These are phyloP conservation scores for Emergomyces orientalis DNA, from an alignment of 2,329 filamentous ascomycete genomes.

Conservation along the genomic window DNA sequence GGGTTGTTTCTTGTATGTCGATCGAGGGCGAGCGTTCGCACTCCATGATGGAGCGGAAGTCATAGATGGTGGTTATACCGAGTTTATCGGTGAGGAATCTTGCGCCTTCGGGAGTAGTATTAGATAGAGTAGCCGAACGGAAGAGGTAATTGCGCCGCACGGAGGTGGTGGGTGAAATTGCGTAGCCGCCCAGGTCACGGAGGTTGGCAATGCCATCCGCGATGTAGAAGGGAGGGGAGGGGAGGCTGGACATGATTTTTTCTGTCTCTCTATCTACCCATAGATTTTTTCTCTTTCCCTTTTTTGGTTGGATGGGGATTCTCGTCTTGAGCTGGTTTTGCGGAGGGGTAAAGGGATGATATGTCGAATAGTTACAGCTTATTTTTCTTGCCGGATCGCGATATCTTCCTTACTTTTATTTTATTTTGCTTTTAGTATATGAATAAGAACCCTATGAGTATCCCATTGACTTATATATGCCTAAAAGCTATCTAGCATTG, in stretches of 20 bases:
- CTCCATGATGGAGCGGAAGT: constrained; percentile 52
- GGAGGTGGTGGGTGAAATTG: constrained; percentile 29
- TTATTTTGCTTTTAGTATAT: not conserved
- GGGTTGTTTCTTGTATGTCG: constrained; percentile 43
- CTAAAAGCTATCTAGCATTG: not conserved
- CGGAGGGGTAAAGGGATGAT: not conserved
- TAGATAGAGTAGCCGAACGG: constrained; percentile 59
- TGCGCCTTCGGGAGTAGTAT: constrained; percentile 47
- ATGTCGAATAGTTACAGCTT: not conserved
- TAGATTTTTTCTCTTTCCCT: not conserved
- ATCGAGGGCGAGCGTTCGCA: constrained; percentile 34
- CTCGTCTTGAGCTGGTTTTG: not conserved
- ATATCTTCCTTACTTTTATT: not conserved
- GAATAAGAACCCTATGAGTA: not conserved
- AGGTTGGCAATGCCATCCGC: constrained; percentile 57
- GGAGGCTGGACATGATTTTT: constrained; percentile 9
- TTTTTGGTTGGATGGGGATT: not conserved
- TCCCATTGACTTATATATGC: not conserved
- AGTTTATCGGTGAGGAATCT: constrained; percentile 42
- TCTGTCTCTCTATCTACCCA: not conserved
- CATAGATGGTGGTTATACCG: constrained; percentile 57
- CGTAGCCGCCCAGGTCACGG: constrained; percentile 56
- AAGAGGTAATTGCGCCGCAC: constrained; percentile 51
- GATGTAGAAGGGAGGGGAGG: constrained; percentile 15
- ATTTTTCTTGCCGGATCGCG: not conserved